Conservation (phyloP, 202 grass and related monocot genomes). For the Zoysia matrella region DNA sequence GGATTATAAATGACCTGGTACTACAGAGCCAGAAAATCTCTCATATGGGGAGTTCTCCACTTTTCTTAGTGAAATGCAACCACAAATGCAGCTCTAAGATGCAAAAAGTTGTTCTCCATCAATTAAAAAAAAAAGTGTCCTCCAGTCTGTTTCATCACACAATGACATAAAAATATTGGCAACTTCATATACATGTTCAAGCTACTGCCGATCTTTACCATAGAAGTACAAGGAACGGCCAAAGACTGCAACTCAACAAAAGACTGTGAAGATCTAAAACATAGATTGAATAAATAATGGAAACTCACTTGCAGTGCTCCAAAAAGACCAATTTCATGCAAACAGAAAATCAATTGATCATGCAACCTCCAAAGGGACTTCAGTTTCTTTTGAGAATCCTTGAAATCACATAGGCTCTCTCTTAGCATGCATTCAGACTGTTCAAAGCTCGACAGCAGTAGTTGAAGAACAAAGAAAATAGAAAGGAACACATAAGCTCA, state of each 20-base stretch:
- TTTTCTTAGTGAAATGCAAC: background rate
- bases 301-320: constrained; percentile 85
- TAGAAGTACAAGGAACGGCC: background rate
- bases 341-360: constrained; percentile 84
- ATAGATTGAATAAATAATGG: background rate
- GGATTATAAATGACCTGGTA: no score
- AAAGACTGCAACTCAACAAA: background rate
- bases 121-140: no score
- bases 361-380: constrained; percentile 74
- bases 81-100: constrained; percentile 7
- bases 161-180: background rate
- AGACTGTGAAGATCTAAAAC: constrained; percentile 6
- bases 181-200: background rate
- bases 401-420: constrained; percentile 66
- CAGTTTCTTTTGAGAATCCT: constrained; percentile 73
- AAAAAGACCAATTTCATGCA: constrained; percentile 86
- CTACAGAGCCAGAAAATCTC: no score
- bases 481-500: constrained; percentile 36
- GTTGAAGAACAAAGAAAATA: constrained; percentile 35
- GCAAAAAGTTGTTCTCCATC: background rate
- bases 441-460: constrained; percentile 11
- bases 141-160: background rate
- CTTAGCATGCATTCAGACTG: constrained; percentile 69
- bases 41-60: no score
- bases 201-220: background rate